Evolutionary conservation across 306 rosid species (phyloP).

Genomic region (Astragalus membranaceus): DNA sequence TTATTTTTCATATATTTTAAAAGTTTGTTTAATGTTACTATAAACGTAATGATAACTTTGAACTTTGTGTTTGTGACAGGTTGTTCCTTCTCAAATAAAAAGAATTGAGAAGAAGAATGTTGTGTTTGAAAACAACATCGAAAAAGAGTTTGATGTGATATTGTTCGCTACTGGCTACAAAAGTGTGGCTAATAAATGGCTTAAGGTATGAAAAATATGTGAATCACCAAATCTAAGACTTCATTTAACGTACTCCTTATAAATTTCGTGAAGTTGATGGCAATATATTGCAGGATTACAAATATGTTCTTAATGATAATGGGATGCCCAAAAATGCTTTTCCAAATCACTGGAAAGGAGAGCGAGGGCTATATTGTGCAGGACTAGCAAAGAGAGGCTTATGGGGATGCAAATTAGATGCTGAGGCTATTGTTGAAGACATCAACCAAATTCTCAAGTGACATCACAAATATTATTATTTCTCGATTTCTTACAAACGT

Average conservation of each 20-base stretch:
- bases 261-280: background rate
- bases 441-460: constrained; percentile 8
- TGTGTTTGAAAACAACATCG: constrained; percentile 25
- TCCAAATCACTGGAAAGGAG: constrained; percentile 61
- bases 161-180: constrained; percentile 62
- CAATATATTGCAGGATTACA: constrained; percentile 33
- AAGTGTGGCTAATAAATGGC: constrained; percentile 45
- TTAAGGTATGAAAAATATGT: constrained; percentile 33
- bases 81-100: constrained; percentile 28
- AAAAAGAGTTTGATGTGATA: constrained; percentile 40
- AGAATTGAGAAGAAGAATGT: constrained; percentile 33
- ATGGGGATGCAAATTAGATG: constrained; percentile 43
- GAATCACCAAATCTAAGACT: too few species aligned
- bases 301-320: constrained; percentile 19
- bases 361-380: constrained; percentile 43
- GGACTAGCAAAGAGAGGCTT: constrained; percentile 53
- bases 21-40: background rate
- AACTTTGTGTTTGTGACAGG: constrained; percentile 9
- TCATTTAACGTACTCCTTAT: background rate
- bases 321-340: constrained; percentile 44
- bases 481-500: too few species aligned
- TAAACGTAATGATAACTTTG: background rate
- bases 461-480: too few species aligned
- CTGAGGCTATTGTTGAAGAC: constrained; percentile 33
- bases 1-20: too few species aligned